Evolutionary conservation across 1,284 basidiomycete genomes (phyloP).

Genomic region (Thelephora terrestris): DNA sequence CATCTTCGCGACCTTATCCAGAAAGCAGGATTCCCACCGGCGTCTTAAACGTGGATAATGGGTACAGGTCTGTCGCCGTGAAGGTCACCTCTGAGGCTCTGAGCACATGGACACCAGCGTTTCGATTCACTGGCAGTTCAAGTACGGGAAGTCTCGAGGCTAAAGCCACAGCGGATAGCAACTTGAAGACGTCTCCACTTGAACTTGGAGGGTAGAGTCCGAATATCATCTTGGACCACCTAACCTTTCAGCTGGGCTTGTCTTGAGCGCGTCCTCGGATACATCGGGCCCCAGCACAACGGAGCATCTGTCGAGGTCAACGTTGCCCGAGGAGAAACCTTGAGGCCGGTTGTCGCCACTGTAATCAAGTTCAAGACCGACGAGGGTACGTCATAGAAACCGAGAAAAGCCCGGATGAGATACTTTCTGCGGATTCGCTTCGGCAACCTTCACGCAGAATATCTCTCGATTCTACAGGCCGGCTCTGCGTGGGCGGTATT

Average conservation of each 20-base stretch:
- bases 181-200: constrained; percentile 84
- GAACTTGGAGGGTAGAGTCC: constrained; percentile 93
- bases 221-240: constrained; percentile 54
- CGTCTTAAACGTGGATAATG: too few species aligned
- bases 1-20: too few species aligned
- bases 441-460: constrained; percentile 76
- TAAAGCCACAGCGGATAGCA: constrained; percentile 73
- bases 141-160: constrained; percentile 80
- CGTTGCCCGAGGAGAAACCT: constrained; percentile 84
- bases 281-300: constrained; percentile 74
- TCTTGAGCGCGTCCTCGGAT: constrained; percentile 68
- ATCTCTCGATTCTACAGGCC: too few species aligned
- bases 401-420: constrained; percentile 62
- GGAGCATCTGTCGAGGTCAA: constrained; percentile 80
- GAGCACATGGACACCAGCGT: constrained; percentile 57
- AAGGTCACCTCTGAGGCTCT: constrained; percentile 56
- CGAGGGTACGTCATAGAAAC: constrained; percentile 53
- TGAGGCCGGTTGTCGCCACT: constrained; percentile 26
- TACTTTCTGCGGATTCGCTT: constrained; percentile 71
- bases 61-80: too few species aligned
- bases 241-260: neutral
- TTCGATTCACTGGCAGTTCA: constrained; percentile 65
- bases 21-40: too few species aligned
- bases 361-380: constrained; percentile 63
- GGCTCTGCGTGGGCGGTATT: neutral